phyloP scores from a whole-genome alignment of 441 rosid species.

The Theobroma grandiflorum region DNA sequence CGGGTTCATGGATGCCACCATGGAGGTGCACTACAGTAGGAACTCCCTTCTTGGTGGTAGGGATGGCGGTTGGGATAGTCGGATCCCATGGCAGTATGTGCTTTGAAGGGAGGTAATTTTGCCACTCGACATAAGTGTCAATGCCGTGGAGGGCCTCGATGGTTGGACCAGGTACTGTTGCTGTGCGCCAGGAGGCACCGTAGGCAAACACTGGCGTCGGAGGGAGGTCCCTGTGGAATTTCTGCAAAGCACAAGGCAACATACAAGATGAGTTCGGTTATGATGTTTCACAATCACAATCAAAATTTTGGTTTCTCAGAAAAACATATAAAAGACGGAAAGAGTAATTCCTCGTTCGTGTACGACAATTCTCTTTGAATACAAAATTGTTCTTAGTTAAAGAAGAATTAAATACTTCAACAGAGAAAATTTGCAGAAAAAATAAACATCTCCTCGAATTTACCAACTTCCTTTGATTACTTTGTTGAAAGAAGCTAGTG shows the following conservation, averaged over 20 bases:
- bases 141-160: conserved; percentile 81
- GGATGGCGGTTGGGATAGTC: conserved; percentile 73
- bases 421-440: too few relatives aligned
- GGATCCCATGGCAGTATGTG: conserved; percentile 96
- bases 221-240: conserved; percentile 92
- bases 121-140: conserved; percentile 76
- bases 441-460: not conserved
- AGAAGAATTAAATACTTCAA: too few relatives aligned
- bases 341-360: not conserved
- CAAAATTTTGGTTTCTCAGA: not conserved
- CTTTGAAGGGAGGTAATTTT: conserved; percentile 78
- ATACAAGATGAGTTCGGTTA: not conserved
- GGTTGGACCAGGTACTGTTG: conserved; percentile 94
- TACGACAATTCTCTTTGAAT: too few relatives aligned
- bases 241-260: conserved; percentile 46
- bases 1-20: conserved; percentile 77
- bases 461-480: not conserved
- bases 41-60: conserved; percentile 53
- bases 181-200: conserved; percentile 60
- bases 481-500: too few relatives aligned
- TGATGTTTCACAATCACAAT: not conserved
- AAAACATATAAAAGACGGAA: not conserved
- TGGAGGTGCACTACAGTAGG: conserved; percentile 98
- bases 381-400: too few relatives aligned
- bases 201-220: conserved; percentile 79